These are phyloP conservation scores for Leptosphaerulina australis DNA, from an alignment of 2,329 filamentous ascomycete genomes.

Conservation along the genomic window DNA sequence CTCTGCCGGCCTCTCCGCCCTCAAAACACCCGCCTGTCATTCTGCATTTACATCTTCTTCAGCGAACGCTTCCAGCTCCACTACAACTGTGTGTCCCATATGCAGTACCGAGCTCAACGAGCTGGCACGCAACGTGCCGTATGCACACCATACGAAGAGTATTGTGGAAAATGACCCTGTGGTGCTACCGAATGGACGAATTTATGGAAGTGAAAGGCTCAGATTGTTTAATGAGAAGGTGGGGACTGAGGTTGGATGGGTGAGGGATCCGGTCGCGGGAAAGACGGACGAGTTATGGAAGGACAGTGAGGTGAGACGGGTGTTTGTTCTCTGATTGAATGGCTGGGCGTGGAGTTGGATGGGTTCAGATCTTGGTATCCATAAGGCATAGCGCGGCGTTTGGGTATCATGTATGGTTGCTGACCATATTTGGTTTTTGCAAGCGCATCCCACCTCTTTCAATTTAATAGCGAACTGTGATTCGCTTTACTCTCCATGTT, in stretches of 20 bases:
- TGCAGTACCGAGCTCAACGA: slow-evolving; percentile 95
- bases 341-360: not conserved
- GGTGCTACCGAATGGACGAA: slow-evolving; percentile 82
- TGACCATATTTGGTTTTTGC: not conserved
- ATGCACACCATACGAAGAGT: slow-evolving; percentile 93
- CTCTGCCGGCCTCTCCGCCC: slow-evolving; percentile 85
- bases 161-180: slow-evolving; percentile 87
- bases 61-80: slow-evolving; percentile 63
- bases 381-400: slow-evolving; percentile 1
- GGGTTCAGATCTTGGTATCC: too few relatives aligned
- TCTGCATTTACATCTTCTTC: slow-evolving; percentile 65
- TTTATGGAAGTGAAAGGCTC: slow-evolving; percentile 79
- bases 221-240: slow-evolving; percentile 80
- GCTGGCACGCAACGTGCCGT: slow-evolving; percentile 84
- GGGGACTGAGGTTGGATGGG: slow-evolving; percentile 67
- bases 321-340: slow-evolving; percentile 80
- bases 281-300: slow-evolving; percentile 60
- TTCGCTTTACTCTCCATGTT: not conserved
- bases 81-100: slow-evolving; percentile 83
- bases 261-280: slow-evolving; percentile 75
- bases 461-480: not conserved
- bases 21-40: slow-evolving; percentile 95
- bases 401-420: slow-evolving; percentile 2
- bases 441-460: not conserved
- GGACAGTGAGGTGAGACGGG: slow-evolving; percentile 73